Base-by-base conservation (phyloP, 73 alveolate species). In the Uronychia binucleata region DNA sequence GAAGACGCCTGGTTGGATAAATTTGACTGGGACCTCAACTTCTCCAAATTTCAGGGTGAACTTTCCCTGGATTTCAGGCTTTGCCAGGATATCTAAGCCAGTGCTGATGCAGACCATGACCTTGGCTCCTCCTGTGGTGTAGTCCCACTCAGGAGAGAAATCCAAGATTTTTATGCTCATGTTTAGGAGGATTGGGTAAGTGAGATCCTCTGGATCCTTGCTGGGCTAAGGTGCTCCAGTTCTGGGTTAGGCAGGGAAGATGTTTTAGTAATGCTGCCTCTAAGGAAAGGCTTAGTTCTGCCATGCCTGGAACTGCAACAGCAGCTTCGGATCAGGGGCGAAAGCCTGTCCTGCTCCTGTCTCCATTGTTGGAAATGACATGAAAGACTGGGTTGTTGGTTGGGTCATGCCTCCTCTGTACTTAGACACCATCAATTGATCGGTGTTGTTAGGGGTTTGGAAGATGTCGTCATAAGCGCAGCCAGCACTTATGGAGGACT, bases 111-210 rank as follows among this genome's bases (percentile, higher is more conserved):
- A 92, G 32, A 92, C 84, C 27, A 92, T 33, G 0, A 92, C 33
- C 58, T 88, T 88, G 26, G 91, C 60, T 0, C 97, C 97, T 57
- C 97, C 97, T 25, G 91, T 82, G 8, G 91, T 88, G 34, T 92
- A 91, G 74, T 86, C 93, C 94, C 97, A 92, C 75, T 92, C 94
- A 34, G 97, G 97, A 34, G 94, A 92, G 74, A 83, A 92, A 74
- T 92, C 97, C 0, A 88, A 35, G 1, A 92, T 88, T 32, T 87
- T 82, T 0, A 91, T 30, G 79, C 34, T 77, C 25, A 79, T 8
- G 5, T 33, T 75, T 28, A 27, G 29, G 30, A 79, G 79, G 0
- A 34, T 25, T 33, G 46, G 57, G 19, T 33, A 75, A 8, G 59
- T 26, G 19, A 27, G 31, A 27, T 79, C 59, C 26, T 33, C 27